A percentile compares a stretch with the other conserved stretches of the same genome.
Evolutionary conservation across 192 early-diverging fungal species (phyloP).

Genomic region (Backusella luteola): DNA sequence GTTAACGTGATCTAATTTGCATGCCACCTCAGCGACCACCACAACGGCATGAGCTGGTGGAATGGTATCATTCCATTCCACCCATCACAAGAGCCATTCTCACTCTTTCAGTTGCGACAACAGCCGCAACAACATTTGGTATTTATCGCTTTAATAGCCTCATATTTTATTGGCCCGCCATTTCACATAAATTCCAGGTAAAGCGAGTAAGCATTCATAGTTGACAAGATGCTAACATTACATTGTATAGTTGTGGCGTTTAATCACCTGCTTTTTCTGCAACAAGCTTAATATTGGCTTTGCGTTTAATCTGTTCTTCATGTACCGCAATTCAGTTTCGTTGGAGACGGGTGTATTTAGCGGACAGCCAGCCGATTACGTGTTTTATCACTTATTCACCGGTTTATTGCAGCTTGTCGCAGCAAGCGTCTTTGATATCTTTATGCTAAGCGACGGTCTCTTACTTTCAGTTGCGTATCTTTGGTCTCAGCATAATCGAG

Average conservation of each 20-base stretch:
- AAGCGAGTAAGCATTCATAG: neutral
- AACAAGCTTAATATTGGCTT: conserved; percentile 52
- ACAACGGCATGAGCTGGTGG: conserved; percentile 49
- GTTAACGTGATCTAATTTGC: neutral
- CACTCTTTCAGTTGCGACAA: conserved; percentile 45
- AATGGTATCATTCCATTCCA: conserved; percentile 57
- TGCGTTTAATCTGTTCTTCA: conserved; percentile 69
- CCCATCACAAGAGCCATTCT: conserved; percentile 58
- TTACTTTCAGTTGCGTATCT: conserved; percentile 67
- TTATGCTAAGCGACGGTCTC: conserved; percentile 50
- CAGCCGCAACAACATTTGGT: conserved; percentile 41
- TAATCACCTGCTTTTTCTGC: conserved; percentile 67
- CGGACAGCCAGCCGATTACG: conserved; percentile 75
- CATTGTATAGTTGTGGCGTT: conserved; percentile 63
- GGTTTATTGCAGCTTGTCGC: conserved; percentile 37
- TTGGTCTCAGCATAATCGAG: conserved; percentile 68
- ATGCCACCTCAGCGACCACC: conserved; percentile 24
- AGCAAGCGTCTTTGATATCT: conserved; percentile 16
- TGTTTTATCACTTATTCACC: conserved; percentile 70
- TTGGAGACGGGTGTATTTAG: conserved; percentile 68
- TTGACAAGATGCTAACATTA: neutral
- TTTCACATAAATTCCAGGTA: conserved; percentile 63
- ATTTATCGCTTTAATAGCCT: conserved; percentile 40
- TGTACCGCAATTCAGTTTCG: conserved; percentile 68
- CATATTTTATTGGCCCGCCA: conserved; percentile 48